Percentiles rank a stretch among this genome's conserved stretches.
These are phyloP conservation scores for Populus nigra DNA, from an alignment of 345 rosid genomes.

Conservation along the genomic window DNA sequence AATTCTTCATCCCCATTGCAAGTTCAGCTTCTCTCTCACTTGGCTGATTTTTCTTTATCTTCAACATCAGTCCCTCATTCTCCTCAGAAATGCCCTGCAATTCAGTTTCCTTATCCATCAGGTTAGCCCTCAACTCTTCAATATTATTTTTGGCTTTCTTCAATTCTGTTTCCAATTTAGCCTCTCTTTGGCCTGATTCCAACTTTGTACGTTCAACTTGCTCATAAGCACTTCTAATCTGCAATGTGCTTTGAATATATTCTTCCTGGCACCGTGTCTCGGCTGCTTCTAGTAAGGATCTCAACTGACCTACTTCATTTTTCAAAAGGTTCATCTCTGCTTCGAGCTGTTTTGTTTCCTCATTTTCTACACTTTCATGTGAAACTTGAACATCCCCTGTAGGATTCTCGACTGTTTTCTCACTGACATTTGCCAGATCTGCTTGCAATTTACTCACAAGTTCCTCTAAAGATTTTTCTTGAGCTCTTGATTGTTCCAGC, in stretches of 20 bases:
- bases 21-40: constrained; percentile 42
- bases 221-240: constrained; percentile 80
- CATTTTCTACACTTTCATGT: constrained; percentile 27
- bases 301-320: constrained; percentile 58
- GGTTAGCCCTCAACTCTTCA: constrained; percentile 65
- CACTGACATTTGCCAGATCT: constrained; percentile 36
- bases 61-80: constrained; percentile 54
- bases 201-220: constrained; percentile 56
- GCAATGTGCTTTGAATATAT: constrained; percentile 79
- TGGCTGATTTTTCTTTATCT: constrained; percentile 37
- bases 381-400: constrained; percentile 24
- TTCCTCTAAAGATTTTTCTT: constrained; percentile 58
- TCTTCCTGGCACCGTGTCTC: constrained; percentile 87
- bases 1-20: constrained; percentile 47
- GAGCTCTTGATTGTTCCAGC: constrained; percentile 66
- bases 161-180: constrained; percentile 52
- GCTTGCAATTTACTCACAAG: constrained; percentile 55
- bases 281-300: constrained; percentile 62
- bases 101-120: constrained; percentile 85
- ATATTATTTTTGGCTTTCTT: constrained; percentile 39
- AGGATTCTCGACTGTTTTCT: constrained; percentile 22
- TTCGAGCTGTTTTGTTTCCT: constrained; percentile 45
- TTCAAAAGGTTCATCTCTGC: constrained; percentile 52
- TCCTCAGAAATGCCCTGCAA: constrained; percentile 68
- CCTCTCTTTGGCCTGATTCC: constrained; percentile 54